phyloP scores from a whole-genome alignment of 2,329 filamentous ascomycete genomes.

The Fusarium chlamydosporum region DNA sequence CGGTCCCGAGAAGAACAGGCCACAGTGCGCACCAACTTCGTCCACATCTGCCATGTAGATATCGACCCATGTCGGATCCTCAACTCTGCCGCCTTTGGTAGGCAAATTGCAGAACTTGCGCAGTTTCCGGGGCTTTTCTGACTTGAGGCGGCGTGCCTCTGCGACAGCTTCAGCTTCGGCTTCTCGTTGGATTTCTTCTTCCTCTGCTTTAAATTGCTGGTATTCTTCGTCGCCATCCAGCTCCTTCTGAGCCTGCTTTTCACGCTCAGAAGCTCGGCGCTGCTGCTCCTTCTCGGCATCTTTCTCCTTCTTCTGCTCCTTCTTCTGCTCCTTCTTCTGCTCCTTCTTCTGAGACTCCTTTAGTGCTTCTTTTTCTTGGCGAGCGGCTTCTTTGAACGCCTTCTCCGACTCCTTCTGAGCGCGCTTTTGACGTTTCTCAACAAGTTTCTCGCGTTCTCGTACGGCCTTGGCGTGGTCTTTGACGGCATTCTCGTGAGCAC shows the following conservation, averaged over 20 bases:
- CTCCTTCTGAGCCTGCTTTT: constrained; percentile 32
- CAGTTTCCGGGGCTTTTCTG: constrained; percentile 64
- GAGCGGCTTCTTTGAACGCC: constrained; percentile 48
- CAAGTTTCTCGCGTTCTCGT: constrained; percentile 72
- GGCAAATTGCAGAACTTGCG: constrained; percentile 86
- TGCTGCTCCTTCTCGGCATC: constrained; percentile 46
- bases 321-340: constrained; percentile 52
- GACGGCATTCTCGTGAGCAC: constrained; percentile 75
- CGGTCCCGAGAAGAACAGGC: constrained; percentile 80
- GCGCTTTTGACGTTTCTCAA: constrained; percentile 66
- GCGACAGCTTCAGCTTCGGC: constrained; percentile 26
- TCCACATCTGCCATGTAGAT: constrained; percentile 87
- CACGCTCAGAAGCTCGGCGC: constrained; percentile 26
- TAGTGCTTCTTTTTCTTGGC: constrained; percentile 52
- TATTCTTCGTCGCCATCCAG: constrained; percentile 15
- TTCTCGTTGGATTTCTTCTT: constrained; percentile 7
- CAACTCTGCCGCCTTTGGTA: constrained; percentile 64
- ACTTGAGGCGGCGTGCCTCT: constrained; percentile 29
- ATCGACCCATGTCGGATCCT: constrained; percentile 81
- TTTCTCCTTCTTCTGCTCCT: constrained; percentile 52
- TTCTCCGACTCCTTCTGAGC: constrained; percentile 58
- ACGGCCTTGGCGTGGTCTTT: constrained; percentile 76
- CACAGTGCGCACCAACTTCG: constrained; percentile 87
- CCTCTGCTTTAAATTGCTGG: constrained; percentile 3
- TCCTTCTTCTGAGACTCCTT: constrained; percentile 51